Percentiles rank a stretch among this genome's conserved stretches.
phyloP scores from a whole-genome alignment of 352 stramenopile genomes.

The Pythium myriotylum region DNA sequence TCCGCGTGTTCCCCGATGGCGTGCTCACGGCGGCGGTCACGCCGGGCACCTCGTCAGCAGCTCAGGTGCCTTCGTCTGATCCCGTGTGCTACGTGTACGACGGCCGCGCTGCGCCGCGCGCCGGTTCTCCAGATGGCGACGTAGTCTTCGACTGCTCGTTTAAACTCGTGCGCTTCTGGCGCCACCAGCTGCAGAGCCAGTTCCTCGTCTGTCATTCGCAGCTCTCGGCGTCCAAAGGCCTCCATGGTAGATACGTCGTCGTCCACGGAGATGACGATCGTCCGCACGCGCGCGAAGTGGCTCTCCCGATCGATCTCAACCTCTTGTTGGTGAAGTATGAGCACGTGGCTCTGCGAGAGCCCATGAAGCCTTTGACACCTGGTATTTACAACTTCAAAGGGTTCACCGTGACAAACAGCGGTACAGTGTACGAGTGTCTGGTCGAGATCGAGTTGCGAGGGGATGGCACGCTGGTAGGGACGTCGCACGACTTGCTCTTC shows the following conservation, averaged over 20 bases:
- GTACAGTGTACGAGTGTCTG: constrained; percentile 58
- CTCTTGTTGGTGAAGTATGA: background rate
- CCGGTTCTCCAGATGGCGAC: background rate
- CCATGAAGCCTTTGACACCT: constrained; percentile 50
- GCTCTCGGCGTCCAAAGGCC: constrained; percentile 11
- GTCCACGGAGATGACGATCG: constrained; percentile 19
- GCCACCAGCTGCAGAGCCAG: constrained; percentile 20
- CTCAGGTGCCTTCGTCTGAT: background rate
- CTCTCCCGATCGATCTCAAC: constrained; percentile 12
- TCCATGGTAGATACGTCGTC: constrained; percentile 20
- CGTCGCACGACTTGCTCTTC: constrained; percentile 56
- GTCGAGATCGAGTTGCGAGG: constrained; percentile 40
- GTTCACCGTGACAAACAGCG: constrained; percentile 59
- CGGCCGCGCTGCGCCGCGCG: constrained; percentile 1
- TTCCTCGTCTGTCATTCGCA: constrained; percentile 18
- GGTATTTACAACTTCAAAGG: constrained; percentile 56
- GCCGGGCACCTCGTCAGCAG: background rate
- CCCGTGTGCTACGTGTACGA: constrained; percentile 19
- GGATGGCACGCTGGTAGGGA: constrained; percentile 46
- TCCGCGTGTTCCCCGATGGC: constrained; percentile 19
- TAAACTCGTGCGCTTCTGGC: constrained; percentile 24
- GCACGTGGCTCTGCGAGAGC: constrained; percentile 24
- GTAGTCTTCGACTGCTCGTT: constrained; percentile 23
- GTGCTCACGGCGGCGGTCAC: constrained; percentile 2
- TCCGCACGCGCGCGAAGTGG: constrained; percentile 3